Evolutionary conservation across 129 eudicot species (phyloP).

Genomic region (Centella asiatica): DNA sequence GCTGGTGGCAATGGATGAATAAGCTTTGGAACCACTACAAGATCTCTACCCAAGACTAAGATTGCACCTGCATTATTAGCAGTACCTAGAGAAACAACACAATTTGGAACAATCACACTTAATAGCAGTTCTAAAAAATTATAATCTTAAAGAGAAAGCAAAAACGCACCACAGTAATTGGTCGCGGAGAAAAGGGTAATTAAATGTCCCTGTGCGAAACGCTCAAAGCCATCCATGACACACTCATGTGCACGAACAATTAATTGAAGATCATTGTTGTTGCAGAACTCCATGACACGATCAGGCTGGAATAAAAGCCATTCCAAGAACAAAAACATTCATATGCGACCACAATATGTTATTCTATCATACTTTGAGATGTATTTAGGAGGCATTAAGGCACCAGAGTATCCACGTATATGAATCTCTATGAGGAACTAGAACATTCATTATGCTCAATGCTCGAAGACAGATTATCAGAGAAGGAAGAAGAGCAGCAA

Average conservation of each 20-base stretch:
- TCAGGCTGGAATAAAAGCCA: slow-evolving; percentile 26
- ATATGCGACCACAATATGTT: too few relatives aligned
- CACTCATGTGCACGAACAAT: slow-evolving; percentile 37
- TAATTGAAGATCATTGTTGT: slow-evolving; percentile 75
- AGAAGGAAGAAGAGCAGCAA: background rate
- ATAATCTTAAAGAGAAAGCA: background rate
- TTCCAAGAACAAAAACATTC: background rate
- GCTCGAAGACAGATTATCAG: background rate
- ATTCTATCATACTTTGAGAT: too few relatives aligned
- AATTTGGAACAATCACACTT: background rate
- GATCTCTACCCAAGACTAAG: slow-evolving; percentile 20
- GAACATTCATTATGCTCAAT: too few relatives aligned
- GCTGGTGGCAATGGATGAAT: slow-evolving; percentile 98
- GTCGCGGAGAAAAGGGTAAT: slow-evolving; percentile 94
- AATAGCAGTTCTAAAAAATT: too few relatives aligned
- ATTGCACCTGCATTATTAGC: slow-evolving; percentile 94
- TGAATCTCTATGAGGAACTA: too few relatives aligned
- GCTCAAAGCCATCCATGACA: slow-evolving; percentile 61
- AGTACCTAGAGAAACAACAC: slow-evolving; percentile 48
- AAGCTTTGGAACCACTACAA: slow-evolving; percentile 23
- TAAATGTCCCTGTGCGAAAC: slow-evolving; percentile 92
- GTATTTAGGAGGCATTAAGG: too few relatives aligned
- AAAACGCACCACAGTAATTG: slow-evolving; percentile 75
- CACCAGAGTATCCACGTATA: too few relatives aligned
- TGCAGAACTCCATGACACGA: slow-evolving; percentile 28